Base-by-base conservation (phyloP, 257 asterid genomes). In the Knoxia roxburghii region DNA sequence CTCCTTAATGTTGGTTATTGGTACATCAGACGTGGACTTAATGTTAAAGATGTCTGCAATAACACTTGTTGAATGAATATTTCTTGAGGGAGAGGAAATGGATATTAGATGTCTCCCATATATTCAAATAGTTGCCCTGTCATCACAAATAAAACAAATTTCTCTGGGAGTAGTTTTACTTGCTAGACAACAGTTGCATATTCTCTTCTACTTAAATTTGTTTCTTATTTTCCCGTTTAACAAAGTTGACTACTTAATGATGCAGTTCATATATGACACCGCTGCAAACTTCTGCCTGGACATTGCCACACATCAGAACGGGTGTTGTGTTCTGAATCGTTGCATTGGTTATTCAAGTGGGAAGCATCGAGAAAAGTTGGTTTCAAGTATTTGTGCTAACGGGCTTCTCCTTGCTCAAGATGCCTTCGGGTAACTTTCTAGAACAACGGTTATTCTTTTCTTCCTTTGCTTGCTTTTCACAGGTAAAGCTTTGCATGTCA, bases 351-450 rank as follows among this genome's bases (percentile, higher is more conserved):
- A 80, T 69, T 81, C 95, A 40, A 78, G 77, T 54, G 97, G 97
- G 62, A 85, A 79, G 66, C 73, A 76, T 55, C 80, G 83, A 0
- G 96, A 92, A 29, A 82, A 82, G 64, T 75, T 92, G 80, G 70
- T 92, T 24, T 68, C 87, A 10, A 84, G 80, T 79, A 83, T 89
- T 56, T 79, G 87, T 14, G 76, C 79, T 59, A 85, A 87, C 52
- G 95, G 87, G 13, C 85, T 86, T 75, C 72, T 79, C 67, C 97
- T 92, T 63, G 86, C 98, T 65, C 97, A 89, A 77, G 96, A 92
- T 86, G 87, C 93, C 72, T 92, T 55, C 65, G 98, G 98, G 98
- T 92, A 89, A 66, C 51, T 12, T 51, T 57, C 45, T 41, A 14
- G 67, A 59, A 35, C 32, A 10, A 14, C 41, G 4, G 13, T 39